A percentile compares a stretch with the other conserved stretches of the same genome.
phyloP scores from a whole-genome alignment of 768 basidiomycete genomes.

The Leccinellum rugosiceps region DNA sequence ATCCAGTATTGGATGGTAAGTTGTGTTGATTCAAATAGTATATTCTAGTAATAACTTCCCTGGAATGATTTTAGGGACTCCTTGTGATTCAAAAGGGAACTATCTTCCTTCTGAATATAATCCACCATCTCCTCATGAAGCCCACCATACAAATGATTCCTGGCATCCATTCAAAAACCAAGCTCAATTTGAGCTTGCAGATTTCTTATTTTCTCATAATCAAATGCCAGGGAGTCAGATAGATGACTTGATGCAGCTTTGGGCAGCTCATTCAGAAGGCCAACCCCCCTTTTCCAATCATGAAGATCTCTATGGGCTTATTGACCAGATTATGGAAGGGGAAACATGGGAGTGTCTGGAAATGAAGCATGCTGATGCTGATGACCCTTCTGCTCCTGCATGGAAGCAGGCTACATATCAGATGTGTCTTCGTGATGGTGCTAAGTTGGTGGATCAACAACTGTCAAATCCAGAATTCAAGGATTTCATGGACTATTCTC shows the following conservation, averaged over 20 bases:
- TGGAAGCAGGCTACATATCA: neutral
- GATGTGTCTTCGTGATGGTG: neutral
- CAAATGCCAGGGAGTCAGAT: too few relatives aligned
- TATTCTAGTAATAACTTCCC: too few relatives aligned
- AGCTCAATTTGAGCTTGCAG: neutral
- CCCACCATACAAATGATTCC: neutral
- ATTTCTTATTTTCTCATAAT: too few relatives aligned
- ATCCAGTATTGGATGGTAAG: too few relatives aligned
- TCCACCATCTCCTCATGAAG: neutral
- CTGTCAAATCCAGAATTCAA: neutral
- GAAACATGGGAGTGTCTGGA: too few relatives aligned
- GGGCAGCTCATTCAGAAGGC: too few relatives aligned
- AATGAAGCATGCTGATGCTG: too few relatives aligned
- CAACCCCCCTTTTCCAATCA: too few relatives aligned
- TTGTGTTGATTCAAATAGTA: too few relatives aligned
- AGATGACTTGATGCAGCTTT: too few relatives aligned
- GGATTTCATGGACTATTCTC: neutral
- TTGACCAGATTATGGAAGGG: too few relatives aligned
- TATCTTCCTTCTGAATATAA: neutral
- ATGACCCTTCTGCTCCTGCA: neutral
- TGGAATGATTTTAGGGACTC: neutral
- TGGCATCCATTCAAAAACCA: neutral
- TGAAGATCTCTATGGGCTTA: too few relatives aligned
- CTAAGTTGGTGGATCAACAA: neutral
- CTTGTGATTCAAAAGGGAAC: neutral